Percentiles rank a stretch among this genome's conserved stretches.
Conservation (phyloP, 1,284 basidiomycete species). For the Cutaneotrichosporon sp. region DNA sequence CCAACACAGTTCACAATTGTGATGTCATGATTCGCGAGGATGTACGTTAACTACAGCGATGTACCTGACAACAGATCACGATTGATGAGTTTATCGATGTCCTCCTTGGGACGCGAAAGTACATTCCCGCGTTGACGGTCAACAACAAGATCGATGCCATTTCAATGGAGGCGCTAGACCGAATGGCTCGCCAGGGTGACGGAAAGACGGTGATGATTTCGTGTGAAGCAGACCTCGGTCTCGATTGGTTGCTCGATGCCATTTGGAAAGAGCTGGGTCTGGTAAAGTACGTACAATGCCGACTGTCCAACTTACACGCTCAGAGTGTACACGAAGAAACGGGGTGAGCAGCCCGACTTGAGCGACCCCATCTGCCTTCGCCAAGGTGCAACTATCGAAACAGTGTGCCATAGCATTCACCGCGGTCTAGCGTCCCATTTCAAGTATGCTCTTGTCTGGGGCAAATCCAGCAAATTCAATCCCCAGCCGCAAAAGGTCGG, state of each 20-base stretch:
- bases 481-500: constrained; percentile 92
- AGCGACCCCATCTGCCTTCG: constrained; percentile 88
- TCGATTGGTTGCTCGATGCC: constrained; percentile 79
- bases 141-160: constrained; percentile 92
- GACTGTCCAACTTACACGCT: too few species aligned
- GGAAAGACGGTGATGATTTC: constrained; percentile 76
- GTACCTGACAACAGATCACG: constrained; percentile 61
- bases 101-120: constrained; percentile 85
- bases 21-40: constrained; percentile 97
- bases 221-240: constrained; percentile 83
- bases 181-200: constrained; percentile 77
- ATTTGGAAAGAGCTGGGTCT: constrained; percentile 84
- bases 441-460: constrained; percentile 83
- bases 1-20: constrained; percentile 68
- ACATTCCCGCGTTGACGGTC: constrained; percentile 84
- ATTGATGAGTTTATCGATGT: constrained; percentile 98
- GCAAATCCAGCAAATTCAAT: constrained; percentile 81
- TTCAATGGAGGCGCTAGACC: constrained; percentile 82
- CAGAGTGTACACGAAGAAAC: constrained; percentile 89
- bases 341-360: constrained; percentile 87
- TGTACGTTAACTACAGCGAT: constrained; percentile 52
- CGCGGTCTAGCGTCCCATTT: constrained; percentile 83
- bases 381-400: constrained; percentile 88
- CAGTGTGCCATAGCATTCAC: constrained; percentile 88
- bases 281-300: constrained; percentile 56